Evolutionary conservation across 495 filamentous ascomycete genomes (phyloP), one percentile per base, ranked within the genome.

Genomic region (Trichoderma gamsii): DNA sequence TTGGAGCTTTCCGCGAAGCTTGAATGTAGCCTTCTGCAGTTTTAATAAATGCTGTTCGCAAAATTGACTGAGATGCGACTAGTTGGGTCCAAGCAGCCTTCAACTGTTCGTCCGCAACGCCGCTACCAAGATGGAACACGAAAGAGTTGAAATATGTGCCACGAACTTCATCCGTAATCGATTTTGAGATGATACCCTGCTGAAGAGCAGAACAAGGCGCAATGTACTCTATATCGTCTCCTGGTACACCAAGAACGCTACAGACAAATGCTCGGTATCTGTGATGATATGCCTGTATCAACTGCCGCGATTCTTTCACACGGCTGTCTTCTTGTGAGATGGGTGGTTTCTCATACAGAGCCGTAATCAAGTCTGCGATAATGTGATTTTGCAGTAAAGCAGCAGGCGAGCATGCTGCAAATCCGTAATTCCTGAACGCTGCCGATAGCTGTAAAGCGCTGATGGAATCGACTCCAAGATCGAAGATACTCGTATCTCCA

Each of bases 391-490:
- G 86, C 80, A 94, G 85, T 27, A 95, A 81, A 3, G 86, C 67
- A 0, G 90, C 87, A 18, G 88, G 82, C 27, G 82, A 83, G 2
- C 86, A 89, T 25, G 81, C 79, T 3, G 70, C 32, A 68, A 92
- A 83, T 0, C 88, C 86, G 1, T 76, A 73, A 15, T 79, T 74
- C 67, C 82, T 86, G 18, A 90, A 75, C n/a, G 70, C 71, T 0
- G 81, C 76, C 0, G 81, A 76, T 25, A 96, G 80, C 27, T 85
- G 83, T 27, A 93, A 86, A 3, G 89, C 88, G 0, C 90, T 90
- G 16, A 96, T 91, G 0, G 91, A 94, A 73, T 95, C 92, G 8
- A 94, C 79, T 0, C 92, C 92, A 2, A 96, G 78, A 65, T 95
- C 90, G 71, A 92, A 96, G 41, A 96, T 85, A 38, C 84, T 94